phyloP scores from a whole-genome alignment of 352 stramenopile species.

The Globisporangium camurandrum region DNA sequence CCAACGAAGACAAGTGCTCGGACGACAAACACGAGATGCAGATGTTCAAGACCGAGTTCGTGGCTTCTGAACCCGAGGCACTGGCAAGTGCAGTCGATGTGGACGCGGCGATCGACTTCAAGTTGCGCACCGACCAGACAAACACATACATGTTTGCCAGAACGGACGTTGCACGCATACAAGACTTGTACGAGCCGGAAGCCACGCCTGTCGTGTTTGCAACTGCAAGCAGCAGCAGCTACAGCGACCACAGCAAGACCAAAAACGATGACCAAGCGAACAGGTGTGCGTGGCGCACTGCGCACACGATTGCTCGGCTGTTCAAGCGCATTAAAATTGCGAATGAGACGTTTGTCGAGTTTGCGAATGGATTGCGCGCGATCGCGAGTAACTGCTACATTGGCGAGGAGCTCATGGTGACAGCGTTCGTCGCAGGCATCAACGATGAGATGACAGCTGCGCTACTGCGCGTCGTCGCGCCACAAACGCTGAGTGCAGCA shows the following conservation, averaged over 20 bases:
- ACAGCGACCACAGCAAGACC: not conserved
- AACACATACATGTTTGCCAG: not conserved
- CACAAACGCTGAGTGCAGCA: conserved; percentile 3
- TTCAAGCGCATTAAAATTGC: conserved; percentile 8
- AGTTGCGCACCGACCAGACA: not conserved
- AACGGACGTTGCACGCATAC: not conserved
- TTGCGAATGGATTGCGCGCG: not conserved
- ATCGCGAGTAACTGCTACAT: conserved; percentile 1
- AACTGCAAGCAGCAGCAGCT: not conserved
- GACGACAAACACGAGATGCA: not conserved
- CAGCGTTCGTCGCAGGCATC: conserved; percentile 7
- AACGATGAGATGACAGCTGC: conserved; percentile 12
- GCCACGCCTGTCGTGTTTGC: not conserved
- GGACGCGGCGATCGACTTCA: not conserved
- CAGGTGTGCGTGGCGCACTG: conserved; percentile 2
- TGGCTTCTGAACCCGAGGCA: too few species aligned
- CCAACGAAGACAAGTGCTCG: not conserved
- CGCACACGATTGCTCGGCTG: conserved; percentile 4
- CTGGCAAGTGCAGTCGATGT: not conserved
- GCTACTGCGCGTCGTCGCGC: conserved; percentile 5
- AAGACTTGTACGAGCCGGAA: not conserved
- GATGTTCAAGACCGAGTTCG: not conserved
- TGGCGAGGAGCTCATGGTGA: conserved; percentile 7
- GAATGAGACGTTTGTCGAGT: conserved; percentile 8
- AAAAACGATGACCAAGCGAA: too few species aligned